Conservation (phyloP, 2,329 filamentous ascomycete species). For the Verticillium alfalfae region DNA sequence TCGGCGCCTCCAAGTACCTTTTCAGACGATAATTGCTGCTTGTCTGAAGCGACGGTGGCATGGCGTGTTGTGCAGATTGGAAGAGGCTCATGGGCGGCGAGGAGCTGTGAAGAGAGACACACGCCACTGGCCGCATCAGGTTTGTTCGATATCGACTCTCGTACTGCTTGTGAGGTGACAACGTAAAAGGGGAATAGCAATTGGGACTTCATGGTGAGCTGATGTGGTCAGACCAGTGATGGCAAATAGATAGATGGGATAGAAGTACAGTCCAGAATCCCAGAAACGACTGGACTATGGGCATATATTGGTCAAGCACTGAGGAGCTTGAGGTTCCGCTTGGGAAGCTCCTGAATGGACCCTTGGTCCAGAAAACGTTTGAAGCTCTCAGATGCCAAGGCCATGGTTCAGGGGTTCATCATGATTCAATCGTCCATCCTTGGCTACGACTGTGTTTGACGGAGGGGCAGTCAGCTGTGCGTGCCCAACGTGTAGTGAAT, state of each 20-base stretch:
- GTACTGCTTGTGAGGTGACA: conserved; percentile 5
- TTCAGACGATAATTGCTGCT: neutral
- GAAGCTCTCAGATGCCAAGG: neutral
- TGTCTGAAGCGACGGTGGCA: neutral
- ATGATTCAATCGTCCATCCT: neutral
- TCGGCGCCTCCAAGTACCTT: neutral
- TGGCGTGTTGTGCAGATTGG: conserved; percentile 11
- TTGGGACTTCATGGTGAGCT: conserved; percentile 8
- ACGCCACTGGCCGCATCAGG: conserved; percentile 4
- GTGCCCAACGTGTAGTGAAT: neutral
- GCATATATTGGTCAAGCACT: neutral
- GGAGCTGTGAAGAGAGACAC: conserved; percentile 10
- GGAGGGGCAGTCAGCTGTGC: neutral
- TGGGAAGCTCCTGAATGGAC: neutral
- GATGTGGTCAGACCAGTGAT: neutral
- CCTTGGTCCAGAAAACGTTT: neutral
- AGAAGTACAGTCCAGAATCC: neutral
- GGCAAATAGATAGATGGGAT: neutral
- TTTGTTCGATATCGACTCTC: conserved; percentile 8
- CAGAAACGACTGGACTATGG: neutral
- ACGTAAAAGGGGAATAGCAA: neutral
- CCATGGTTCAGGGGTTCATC: neutral
- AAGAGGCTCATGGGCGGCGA: conserved; percentile 6
- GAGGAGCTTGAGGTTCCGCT: neutral
- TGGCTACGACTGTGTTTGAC: neutral